These are phyloP conservation scores for Teratosphaeria nubilosa DNA, from an alignment of 2,329 filamentous ascomycete species.

Conservation along the genomic window DNA sequence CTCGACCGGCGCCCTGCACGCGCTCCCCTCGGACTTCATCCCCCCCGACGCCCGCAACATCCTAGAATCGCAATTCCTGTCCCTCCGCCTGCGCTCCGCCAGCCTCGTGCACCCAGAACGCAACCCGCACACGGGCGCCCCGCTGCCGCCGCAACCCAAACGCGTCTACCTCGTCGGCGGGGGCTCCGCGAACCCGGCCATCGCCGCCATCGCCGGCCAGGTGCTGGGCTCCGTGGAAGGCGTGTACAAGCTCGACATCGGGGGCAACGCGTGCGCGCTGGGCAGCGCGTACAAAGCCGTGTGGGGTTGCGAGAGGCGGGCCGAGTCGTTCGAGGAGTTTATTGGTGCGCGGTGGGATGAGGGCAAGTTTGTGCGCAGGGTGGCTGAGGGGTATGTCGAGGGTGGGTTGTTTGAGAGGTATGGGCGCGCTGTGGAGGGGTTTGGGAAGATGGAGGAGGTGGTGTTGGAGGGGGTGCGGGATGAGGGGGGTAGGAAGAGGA, in stretches of 20 bases:
- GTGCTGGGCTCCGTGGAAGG: conserved; percentile 83
- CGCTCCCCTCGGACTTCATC: conserved; percentile 35
- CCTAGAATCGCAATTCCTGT: conserved; percentile 89
- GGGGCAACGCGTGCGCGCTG: conserved; percentile 87
- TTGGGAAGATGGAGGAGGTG: conserved; percentile 62
- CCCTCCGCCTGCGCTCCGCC: conserved; percentile 74
- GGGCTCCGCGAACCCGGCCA: conserved; percentile 79
- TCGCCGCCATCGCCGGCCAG: conserved; percentile 73
- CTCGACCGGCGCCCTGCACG: conserved; percentile 35
- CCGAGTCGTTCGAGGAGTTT: conserved; percentile 70
- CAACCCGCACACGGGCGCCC: conserved; percentile 34
- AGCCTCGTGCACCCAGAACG: conserved; percentile 50
- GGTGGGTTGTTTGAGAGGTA: conserved; percentile 64
- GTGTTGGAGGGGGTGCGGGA: conserved; percentile 39
- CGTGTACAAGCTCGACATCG: conserved; percentile 86
- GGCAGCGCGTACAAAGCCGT: conserved; percentile 94
- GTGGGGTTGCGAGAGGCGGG: conserved; percentile 68
- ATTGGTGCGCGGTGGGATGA: conserved; percentile 79
- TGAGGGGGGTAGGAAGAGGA: conserved; percentile 6
- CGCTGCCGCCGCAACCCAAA: conserved; percentile 71
- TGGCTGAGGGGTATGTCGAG: conserved; percentile 69
- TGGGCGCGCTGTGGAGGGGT: conserved; percentile 63
- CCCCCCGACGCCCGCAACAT: conserved; percentile 68
- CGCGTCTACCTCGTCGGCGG: conserved; percentile 92
- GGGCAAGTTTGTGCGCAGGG: conserved; percentile 68